Percentiles rank a stretch among this genome's conserved stretches.
Evolutionary conservation across 2,329 filamentous ascomycete species (phyloP).

Genomic region (Epichloe hybrida): DNA sequence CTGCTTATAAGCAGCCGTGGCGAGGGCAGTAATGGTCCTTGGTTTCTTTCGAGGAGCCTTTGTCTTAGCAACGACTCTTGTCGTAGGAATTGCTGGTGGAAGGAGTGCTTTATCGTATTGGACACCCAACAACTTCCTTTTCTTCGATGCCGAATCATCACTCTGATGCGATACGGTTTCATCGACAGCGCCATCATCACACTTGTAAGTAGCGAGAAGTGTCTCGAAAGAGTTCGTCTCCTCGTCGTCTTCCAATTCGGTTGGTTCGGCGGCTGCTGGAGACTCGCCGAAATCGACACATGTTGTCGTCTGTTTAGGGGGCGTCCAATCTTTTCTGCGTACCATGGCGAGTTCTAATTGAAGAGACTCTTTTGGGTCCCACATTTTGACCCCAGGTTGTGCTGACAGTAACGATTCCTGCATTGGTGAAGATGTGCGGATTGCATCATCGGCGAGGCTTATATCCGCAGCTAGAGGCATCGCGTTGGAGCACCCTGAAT

Average conservation of each 20-base stretch:
- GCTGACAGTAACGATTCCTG: neutral
- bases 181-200: constrained; percentile 12
- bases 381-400: neutral
- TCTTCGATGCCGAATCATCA: neutral
- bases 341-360: constrained; percentile 35
- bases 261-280: constrained; percentile 5
- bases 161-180: neutral
- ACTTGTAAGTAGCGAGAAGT: constrained; percentile 30
- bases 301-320: constrained; percentile 26
- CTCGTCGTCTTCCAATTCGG: constrained; percentile 4
- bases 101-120: constrained; percentile 3
- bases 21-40: constrained; percentile 64
- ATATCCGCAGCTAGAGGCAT: neutral
- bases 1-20: constrained; percentile 53
- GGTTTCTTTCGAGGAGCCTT: constrained; percentile 54
- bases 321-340: constrained; percentile 53
- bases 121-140: neutral
- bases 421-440: neutral
- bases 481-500: neutral
- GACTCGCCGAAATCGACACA: constrained; percentile 20
- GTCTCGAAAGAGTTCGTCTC: constrained; percentile 26
- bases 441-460: neutral
- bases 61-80: constrained; percentile 26
- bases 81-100: neutral
- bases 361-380: constrained; percentile 16